Conservation (phyloP, 805 yeast genomes). For the Ogataea pini region DNA sequence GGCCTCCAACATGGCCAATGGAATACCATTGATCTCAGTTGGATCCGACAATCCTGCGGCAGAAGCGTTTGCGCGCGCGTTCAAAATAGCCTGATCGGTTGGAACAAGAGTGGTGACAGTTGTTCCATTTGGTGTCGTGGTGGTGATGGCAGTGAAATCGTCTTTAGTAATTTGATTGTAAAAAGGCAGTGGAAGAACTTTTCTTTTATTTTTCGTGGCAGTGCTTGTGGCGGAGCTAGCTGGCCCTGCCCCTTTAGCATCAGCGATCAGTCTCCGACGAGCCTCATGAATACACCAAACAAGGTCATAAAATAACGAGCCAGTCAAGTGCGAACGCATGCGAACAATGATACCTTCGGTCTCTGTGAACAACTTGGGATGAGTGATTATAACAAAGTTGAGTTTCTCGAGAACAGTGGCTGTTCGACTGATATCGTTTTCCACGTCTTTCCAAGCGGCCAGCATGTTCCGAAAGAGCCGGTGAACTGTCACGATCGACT, state of each 20-base stretch:
- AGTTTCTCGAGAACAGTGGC: conserved; percentile 89
- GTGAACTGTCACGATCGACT: conserved; percentile 91
- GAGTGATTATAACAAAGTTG: conserved; percentile 81
- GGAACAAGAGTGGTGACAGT: conserved; percentile 88
- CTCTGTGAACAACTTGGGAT: conserved; percentile 77
- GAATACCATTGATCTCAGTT: conserved; percentile 41
- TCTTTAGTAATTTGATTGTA: conserved; percentile 89
- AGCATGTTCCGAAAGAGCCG: conserved; percentile 82
- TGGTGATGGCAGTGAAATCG: conserved; percentile 79
- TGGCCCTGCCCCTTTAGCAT: conserved; percentile 30
- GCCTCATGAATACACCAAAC: conserved; percentile 97
- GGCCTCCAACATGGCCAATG: conserved; percentile 63
- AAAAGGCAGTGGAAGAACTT: conserved; percentile 76
- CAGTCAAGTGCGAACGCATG: conserved; percentile 91
- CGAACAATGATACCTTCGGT: conserved; percentile 76
- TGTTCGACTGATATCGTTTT: conserved; percentile 86
- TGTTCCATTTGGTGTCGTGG: conserved; percentile 91
- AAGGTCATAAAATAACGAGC: conserved; percentile 85
- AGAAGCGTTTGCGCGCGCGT: conserved; percentile 56
- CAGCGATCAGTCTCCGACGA: conserved; percentile 61
- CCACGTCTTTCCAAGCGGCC: conserved; percentile 88
- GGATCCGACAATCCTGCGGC: conserved; percentile 58
- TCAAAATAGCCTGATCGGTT: conserved; percentile 70
- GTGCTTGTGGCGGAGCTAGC: conserved; percentile 16
- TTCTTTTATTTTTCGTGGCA: conserved; percentile 27